Conservation (phyloP, 176 grass and related monocot species). For the Tillandsia leiboldiana region DNA sequence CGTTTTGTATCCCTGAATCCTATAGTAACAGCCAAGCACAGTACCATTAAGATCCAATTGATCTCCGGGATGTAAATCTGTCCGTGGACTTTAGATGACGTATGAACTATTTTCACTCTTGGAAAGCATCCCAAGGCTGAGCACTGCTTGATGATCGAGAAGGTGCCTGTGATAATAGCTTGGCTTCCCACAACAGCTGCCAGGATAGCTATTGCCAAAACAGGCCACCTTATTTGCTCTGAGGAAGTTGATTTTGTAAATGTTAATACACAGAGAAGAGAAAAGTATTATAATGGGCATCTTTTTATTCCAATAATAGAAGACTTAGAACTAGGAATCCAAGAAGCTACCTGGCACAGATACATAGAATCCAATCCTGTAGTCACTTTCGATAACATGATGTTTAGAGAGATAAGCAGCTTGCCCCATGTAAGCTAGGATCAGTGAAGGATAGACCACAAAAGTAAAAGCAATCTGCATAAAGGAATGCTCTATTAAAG, state of each 20-base stretch:
- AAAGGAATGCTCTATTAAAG: neutral
- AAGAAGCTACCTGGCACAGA: slow-evolving; percentile 73
- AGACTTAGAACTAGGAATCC: neutral
- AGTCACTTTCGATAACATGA: slow-evolving; percentile 75
- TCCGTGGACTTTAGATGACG: slow-evolving; percentile 73
- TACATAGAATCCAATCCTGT: slow-evolving; percentile 91
- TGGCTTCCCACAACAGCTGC: slow-evolving; percentile 95
- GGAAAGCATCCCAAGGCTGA: slow-evolving; percentile 95
- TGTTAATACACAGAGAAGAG: neutral
- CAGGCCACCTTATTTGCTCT: slow-evolving; percentile 85
- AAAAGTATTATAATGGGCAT: neutral
- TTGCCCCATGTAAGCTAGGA: slow-evolving; percentile 98
- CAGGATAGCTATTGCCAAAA: slow-evolving; percentile 80
- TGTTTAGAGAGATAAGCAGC: slow-evolving; percentile 91
- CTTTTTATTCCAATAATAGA: neutral
- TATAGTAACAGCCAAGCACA: slow-evolving; percentile 81
- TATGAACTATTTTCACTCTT: slow-evolving; percentile 88
- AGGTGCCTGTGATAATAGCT: slow-evolving; percentile 87
- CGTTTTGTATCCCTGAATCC: slow-evolving; percentile 92
- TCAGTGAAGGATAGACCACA: slow-evolving; percentile 95
- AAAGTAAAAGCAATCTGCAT: slow-evolving; percentile 88
- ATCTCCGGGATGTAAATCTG: slow-evolving; percentile 99
- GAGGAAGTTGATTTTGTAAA: slow-evolving; percentile 11
- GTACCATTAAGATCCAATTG: slow-evolving; percentile 89
- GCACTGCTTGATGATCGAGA: slow-evolving; percentile 97